Evolutionary conservation across 1,284 basidiomycete genomes (phyloP).

Genomic region (Xerocomus cyaneibrunnescens): DNA sequence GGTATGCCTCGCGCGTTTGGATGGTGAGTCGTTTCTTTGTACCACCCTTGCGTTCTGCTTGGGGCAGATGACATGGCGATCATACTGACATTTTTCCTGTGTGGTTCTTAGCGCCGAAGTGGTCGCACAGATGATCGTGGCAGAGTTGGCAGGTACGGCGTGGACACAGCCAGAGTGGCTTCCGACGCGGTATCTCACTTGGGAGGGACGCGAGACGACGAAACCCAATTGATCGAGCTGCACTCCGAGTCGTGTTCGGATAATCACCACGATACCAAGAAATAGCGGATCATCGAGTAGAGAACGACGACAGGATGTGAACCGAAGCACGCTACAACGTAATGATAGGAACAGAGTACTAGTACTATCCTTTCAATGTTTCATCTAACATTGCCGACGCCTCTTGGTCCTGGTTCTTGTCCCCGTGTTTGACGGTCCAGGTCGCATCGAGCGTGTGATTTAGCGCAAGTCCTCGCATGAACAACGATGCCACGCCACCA

Average conservation of each 20-base stretch:
- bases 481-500: slow-evolving; percentile 12
- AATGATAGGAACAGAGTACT: no score
- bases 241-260: background rate
- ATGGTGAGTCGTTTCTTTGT: slow-evolving; percentile 36
- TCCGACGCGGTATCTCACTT: slow-evolving; percentile 61
- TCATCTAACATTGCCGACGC: no score
- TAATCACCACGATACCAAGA: background rate
- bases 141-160: slow-evolving; percentile 43
- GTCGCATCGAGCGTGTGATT: slow-evolving; percentile 5
- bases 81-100: no score
- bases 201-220: slow-evolving; percentile 11
- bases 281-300: no score
- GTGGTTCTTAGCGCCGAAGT: slow-evolving; percentile 55
- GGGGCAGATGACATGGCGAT: no score
- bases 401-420: background rate
- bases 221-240: background rate
- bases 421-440: slow-evolving; percentile 4
- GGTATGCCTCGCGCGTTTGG: slow-evolving; percentile 79
- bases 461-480: slow-evolving; percentile 16
- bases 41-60: background rate
- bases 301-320: no score
- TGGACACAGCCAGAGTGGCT: slow-evolving; percentile 64
- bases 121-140: slow-evolving; percentile 61
- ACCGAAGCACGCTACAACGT: background rate
- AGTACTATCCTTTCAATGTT: background rate